Percentiles rank a stretch among this genome's conserved stretches.
phyloP scores from a whole-genome alignment of 148 eudicot genomes.

The Rheum nobile region DNA sequence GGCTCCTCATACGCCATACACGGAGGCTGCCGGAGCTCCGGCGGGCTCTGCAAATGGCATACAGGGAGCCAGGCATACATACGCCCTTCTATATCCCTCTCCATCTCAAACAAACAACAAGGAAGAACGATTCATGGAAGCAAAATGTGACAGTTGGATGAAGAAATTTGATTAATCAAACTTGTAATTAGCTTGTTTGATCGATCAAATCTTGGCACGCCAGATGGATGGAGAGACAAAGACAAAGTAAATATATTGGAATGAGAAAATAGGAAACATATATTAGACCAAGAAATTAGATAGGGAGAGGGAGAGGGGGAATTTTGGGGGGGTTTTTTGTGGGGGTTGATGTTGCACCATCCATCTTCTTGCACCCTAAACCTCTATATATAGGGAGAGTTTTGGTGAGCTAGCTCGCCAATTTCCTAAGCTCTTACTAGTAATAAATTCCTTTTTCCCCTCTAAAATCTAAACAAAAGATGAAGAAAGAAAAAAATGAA shows the following conservation, averaged over 20 bases:
- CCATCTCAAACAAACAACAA: not conserved
- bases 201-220: too few species aligned
- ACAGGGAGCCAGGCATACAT: conserved; percentile 44
- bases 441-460: too few species aligned
- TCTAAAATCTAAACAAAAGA: not conserved
- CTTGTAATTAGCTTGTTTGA: too few species aligned
- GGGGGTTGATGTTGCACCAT: not conserved
- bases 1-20: conserved; percentile 45
- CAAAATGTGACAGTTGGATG: too few species aligned
- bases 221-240: too few species aligned
- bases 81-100: not conserved
- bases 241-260: too few species aligned
- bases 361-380: not conserved
- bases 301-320: not conserved
- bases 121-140: not conserved
- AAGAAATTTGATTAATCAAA: too few species aligned
- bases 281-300: not conserved
- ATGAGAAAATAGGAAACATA: too few species aligned
- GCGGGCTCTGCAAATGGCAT: conserved; percentile 29
- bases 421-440: not conserved
- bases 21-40: conserved; percentile 21
- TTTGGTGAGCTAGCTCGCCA: not conserved
- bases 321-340: not conserved
- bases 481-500: not conserved
- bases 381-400: not conserved